Conservation (phyloP, 1,284 basidiomycete species). For the Omphalotus olearius region DNA sequence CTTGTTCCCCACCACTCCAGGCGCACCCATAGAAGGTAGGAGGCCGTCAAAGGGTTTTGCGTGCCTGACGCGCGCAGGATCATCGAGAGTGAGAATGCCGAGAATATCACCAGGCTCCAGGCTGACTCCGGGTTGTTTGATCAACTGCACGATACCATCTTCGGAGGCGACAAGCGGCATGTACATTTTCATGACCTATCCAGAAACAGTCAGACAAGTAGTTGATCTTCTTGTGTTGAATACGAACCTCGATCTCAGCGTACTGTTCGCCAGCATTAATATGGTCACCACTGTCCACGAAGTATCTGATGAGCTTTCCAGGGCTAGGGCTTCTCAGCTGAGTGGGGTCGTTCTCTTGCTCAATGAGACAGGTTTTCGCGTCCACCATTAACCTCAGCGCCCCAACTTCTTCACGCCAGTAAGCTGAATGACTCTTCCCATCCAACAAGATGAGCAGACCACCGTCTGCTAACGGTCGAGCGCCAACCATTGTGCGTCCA, state of each 20-base stretch:
- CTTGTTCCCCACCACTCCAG: conserved; percentile 87
- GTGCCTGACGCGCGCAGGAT: conserved; percentile 95
- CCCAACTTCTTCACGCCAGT: conserved; percentile 98
- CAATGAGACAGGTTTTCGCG: conserved; percentile 96
- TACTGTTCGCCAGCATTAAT: conserved; percentile 95
- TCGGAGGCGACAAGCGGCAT: conserved; percentile 97
- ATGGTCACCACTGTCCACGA: conserved; percentile 97
- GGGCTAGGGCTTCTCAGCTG: conserved; percentile 95
- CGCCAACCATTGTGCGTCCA: conserved; percentile 85
- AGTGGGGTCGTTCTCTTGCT: conserved; percentile 99
- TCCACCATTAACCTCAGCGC: conserved; percentile 93
- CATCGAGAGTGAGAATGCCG: conserved; percentile 95
- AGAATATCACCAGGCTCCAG: conserved; percentile 98
- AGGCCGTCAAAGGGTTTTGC: conserved; percentile 98
- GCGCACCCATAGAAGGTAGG: conserved; percentile 82
- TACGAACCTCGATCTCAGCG: conserved; percentile 90
- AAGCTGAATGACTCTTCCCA: conserved; percentile 95
- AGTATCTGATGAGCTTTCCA: conserved; percentile 93
- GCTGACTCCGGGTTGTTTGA: conserved; percentile 97
- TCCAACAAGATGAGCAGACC: conserved; percentile 90
- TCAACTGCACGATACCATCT: conserved; percentile 93
- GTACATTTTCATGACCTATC: conserved; percentile 98
- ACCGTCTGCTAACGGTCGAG: conserved; percentile 90
- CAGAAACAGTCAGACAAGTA: background rate
- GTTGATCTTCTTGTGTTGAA: background rate